Evolutionary conservation across 2,329 filamentous ascomycete species (phyloP).

Genomic region (Rasamsonia emersonii): DNA sequence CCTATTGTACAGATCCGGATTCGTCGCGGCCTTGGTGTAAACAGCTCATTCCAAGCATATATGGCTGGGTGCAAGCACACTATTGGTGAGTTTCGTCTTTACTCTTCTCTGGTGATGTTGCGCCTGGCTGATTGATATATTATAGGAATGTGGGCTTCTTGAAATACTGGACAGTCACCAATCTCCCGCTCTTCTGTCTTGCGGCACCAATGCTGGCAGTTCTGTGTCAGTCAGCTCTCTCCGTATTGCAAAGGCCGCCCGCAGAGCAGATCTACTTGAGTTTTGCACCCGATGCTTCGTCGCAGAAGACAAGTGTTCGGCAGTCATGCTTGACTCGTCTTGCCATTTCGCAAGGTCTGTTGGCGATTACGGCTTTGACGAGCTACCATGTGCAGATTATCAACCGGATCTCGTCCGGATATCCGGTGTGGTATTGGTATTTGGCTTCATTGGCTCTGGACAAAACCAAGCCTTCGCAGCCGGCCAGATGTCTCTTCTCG

Average conservation of each 20-base stretch:
- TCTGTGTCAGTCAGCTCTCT: conserved; percentile 53
- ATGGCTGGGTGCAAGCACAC: conserved; percentile 75
- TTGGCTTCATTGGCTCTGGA: conserved; percentile 44
- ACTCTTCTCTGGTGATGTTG: neutral
- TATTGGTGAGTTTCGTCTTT: conserved; percentile 63
- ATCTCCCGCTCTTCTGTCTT: conserved; percentile 79
- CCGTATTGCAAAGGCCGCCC: conserved; percentile 25
- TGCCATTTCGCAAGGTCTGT: conserved; percentile 62
- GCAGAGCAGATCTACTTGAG: conserved; percentile 1
- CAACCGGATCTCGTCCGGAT: conserved; percentile 77
- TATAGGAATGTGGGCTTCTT: conserved; percentile 78
- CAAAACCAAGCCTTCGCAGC: conserved; percentile 9
- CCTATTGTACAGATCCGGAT: conserved; percentile 51
- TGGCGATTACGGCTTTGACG: conserved; percentile 64
- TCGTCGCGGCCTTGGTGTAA: conserved; percentile 64
- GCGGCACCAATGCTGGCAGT: conserved; percentile 68
- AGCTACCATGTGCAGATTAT: conserved; percentile 93
- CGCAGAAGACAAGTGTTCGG: neutral
- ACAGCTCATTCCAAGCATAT: conserved; percentile 70
- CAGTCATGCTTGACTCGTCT: conserved; percentile 43
- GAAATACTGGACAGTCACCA: conserved; percentile 79
- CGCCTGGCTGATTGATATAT: conserved; percentile 11
- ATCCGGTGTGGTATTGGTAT: conserved; percentile 83
- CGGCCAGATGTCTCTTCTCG: conserved; percentile 12
- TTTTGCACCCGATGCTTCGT: neutral